phyloP scores from a whole-genome alignment of 2,329 filamentous ascomycete genomes.

The Lachnellula hyalina region DNA sequence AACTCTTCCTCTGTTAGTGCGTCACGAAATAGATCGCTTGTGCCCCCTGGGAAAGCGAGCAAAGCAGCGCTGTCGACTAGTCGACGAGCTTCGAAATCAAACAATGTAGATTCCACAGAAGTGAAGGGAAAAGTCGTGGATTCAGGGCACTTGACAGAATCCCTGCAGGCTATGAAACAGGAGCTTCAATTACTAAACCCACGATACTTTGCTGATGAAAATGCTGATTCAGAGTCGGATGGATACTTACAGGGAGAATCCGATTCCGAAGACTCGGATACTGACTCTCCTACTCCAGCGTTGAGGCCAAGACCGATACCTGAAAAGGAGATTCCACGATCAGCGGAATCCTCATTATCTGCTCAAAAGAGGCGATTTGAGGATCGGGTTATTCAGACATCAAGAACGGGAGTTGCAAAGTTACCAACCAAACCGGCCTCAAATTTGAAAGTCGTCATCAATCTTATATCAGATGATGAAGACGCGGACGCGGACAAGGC shows the following conservation, averaged over 20 bases:
- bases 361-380: neutral
- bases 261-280: neutral
- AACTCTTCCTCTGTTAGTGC: neutral
- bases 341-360: neutral
- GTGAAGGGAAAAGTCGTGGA: neutral
- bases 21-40: neutral
- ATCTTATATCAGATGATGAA: constrained; percentile 13
- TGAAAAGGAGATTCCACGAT: neutral
- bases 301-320: neutral
- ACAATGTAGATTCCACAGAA: neutral
- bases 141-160: neutral
- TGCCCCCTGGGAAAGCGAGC: neutral
- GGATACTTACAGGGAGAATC: neutral
- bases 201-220: neutral
- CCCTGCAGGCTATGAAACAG: neutral
- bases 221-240: neutral
- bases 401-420: neutral
- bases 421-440: neutral
- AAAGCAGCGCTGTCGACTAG: neutral
- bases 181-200: neutral
- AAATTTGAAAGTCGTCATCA: constrained; percentile 2
- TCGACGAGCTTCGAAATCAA: neutral
- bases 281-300: neutral
- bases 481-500: neutral
- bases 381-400: neutral